These are phyloP conservation scores for Alisma plantagoaquatica DNA, from an alignment of 106 monocot genomes.

Conservation along the genomic window DNA sequence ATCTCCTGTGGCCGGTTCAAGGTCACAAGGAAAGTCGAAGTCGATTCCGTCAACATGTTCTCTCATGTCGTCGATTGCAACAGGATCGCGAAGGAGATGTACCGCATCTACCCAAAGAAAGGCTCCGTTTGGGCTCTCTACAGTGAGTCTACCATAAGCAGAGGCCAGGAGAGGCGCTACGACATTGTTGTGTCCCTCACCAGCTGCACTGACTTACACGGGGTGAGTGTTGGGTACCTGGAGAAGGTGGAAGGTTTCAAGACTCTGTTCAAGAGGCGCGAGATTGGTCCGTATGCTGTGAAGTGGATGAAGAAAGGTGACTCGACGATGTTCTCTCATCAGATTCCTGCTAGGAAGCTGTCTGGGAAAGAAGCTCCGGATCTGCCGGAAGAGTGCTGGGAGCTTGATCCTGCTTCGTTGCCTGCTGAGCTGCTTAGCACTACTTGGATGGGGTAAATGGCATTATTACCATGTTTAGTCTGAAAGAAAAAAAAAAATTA, in stretches of 20 bases:
- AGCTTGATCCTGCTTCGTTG: constrained; percentile 92
- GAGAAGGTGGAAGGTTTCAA: constrained; percentile 90
- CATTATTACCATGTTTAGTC: no score
- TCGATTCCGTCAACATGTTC: constrained; percentile 72
- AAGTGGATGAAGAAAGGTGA: constrained; percentile 52
- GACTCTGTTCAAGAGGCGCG: constrained; percentile 62
- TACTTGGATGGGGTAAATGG: no score
- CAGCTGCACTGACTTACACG: constrained; percentile 57
- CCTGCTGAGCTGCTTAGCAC: constrained; percentile 35
- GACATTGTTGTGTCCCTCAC: constrained; percentile 69
- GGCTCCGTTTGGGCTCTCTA: constrained; percentile 89
- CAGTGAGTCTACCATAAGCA: constrained; percentile 14
- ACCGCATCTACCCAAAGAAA: constrained; percentile 82
- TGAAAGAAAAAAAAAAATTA: no score
- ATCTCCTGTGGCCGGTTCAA: constrained; percentile 72
- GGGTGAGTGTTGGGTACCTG: constrained; percentile 69
- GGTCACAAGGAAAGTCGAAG: constrained; percentile 42
- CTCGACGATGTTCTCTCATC: constrained; percentile 59
- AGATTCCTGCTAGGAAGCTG: constrained; percentile 68
- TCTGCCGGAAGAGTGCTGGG: constrained; percentile 75
- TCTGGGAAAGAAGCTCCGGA: constrained; percentile 29
- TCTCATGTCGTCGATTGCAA: constrained; percentile 67
- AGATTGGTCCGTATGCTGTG: constrained; percentile 59
- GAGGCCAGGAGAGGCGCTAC: constrained; percentile 28
- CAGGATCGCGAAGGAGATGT: constrained; percentile 57